Evolutionary conservation across 768 basidiomycete genomes (phyloP), one percentile per base, ranked within the genome.

Genomic region (Boletellus emodensis): DNA sequence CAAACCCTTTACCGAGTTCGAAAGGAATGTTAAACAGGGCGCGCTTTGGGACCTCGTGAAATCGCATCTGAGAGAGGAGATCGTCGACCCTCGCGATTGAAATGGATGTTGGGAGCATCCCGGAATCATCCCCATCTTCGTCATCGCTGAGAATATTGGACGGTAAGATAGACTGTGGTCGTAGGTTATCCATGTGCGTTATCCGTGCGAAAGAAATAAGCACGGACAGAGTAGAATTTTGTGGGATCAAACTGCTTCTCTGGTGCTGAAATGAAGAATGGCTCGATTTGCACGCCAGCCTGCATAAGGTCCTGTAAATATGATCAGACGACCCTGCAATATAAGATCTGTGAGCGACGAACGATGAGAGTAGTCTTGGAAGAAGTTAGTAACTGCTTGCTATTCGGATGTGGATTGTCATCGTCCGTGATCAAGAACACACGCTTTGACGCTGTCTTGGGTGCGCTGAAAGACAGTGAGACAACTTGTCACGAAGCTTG

Each of bases 381-480:
- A 1, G 87, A 85, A 1, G 77, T 85, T 6, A 80, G 66, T 10
- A 90, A 68, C 46, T 86, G 84, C 39, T 75, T 74, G 59, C 70
- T 80, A n/a, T 72, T 75, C 5, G 73, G 64, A 11, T 78, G 77
- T 6, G 78, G 69, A 49, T 77, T 53, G 52, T 68, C 67, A 15
- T 70, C 84, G 62, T 98, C 87, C 0, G 96, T 98, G 38, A 99
- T 88, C 35, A 95, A 72, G 65, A 97, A 97, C 1, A 98, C 80
- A 6, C 94, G 84, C 63, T 95, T 94, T n/a, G 87, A 84, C 3
- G 92, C 90, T 0, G 84, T 90, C 62, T 94, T 92, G 18, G 85
- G 84, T 8, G 90, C 87, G 11, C 90, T 93, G 53, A 26, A 35
- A 43, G 44, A 46, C 37, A 32, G 47, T 44, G 6, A 48, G 28